phyloP scores from a whole-genome alignment of 2,329 filamentous ascomycete genomes.

The Penicillium hesseltinei region DNA sequence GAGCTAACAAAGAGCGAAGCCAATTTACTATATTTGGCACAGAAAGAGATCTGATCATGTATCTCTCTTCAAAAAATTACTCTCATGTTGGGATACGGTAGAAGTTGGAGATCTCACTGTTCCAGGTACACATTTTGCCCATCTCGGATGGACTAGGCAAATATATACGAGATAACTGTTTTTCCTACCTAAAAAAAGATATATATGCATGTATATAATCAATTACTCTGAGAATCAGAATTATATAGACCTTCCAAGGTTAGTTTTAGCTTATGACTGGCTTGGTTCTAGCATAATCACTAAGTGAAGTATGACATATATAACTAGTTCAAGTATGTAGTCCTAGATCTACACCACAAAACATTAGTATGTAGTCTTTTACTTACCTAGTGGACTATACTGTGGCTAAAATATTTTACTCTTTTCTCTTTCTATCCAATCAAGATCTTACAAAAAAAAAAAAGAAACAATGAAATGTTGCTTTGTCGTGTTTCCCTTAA shows the following conservation, averaged over 20 bases:
- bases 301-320: not conserved
- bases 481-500: too few relatives aligned
- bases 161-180: not conserved
- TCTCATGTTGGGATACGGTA: not conserved
- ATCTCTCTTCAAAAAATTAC: not conserved
- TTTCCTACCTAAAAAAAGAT: too few relatives aligned
- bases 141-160: not conserved
- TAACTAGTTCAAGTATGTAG: not conserved
- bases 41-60: too few relatives aligned
- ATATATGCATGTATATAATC: too few relatives aligned
- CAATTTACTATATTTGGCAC: too few relatives aligned
- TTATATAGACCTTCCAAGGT: too few relatives aligned
- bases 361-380: not conserved
- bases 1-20: not conserved
- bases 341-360: not conserved
- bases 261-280: not conserved
- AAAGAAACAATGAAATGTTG: not conserved
- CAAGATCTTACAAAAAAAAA: not conserved
- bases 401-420: not conserved
- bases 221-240: not conserved
- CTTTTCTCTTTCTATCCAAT: not conserved
- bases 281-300: not conserved
- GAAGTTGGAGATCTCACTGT: not conserved
- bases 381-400: not conserved
- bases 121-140: not conserved